Evolutionary conservation across 1,139 yeast genomes (phyloP), one percentile per base, ranked within the genome.

Genomic region (Nadsonia commutata): DNA sequence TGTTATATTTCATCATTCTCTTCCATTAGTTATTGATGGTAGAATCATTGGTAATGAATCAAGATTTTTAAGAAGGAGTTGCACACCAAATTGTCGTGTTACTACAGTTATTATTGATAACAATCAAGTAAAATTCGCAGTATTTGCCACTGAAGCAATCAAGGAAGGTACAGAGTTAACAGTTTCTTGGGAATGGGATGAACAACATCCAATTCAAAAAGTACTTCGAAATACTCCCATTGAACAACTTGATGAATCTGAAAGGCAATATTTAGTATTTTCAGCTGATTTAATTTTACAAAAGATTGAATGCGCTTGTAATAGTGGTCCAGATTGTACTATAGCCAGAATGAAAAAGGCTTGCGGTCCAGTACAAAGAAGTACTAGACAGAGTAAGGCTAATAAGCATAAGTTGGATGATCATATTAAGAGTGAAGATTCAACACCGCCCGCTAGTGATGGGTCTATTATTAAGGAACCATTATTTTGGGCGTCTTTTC

Each of bases 161-260:
- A 66, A 66, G 43, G 53, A 66, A 13, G 85, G 78, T 37, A 71
- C 74, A 37, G 96, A 88, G 58, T 63, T 88, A 33, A 71, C 93
- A 1, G 63, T 84, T 20, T 75, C 75, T 1, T 88, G 97, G 97
- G 84, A 80, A 49, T 88, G 95, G 95, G 95, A 86, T 56, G 56
- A 62, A 3, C 53, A 63, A 11, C 95, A 86, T 57, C 95, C 96
- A 2, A 81, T 84, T 36, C 64, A 66, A 45, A 70, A 69, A 50
- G 60, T 82, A 47, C 67, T 71, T 38, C 61, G 64, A 23, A 64
- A 65, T 3, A 58, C 62, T 0, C 55, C 61, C 49, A 54, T 62
- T 39, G 69, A 65, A 31, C 55, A 64, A 17, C 48, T 56, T 31
- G 42, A 50, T 3, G 44, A 45, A 7, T 52, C 45, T 13, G 63